Base-by-base conservation (phyloP, 805 yeast species). In the Maudiozyma serrabonitensis region DNA sequence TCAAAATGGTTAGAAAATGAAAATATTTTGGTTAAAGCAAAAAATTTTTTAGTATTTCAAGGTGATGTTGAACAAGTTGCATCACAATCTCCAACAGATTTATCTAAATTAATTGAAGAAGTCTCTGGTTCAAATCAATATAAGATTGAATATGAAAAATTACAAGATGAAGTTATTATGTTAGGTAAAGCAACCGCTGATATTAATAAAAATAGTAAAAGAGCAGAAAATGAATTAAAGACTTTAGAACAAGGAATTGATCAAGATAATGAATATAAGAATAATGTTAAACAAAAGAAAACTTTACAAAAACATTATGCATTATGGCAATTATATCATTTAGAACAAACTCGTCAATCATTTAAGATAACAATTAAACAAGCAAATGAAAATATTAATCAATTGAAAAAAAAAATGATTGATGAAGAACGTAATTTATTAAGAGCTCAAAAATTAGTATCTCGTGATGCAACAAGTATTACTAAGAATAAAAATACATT, bases 61-160 rank as follows among this genome's bases (percentile, higher is more conserved):
- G 98, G 99, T 52, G 98, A 91, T 62, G 95, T 93, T 46, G 98
- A 91, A 64, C 84, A 82, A 57, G 81, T 93, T 40, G 98, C 98
- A 0, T 76, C 95, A 0, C 95, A 90, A 63, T 80, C 91, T 0
- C 80, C 97, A 0, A 66, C 67, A 23, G 95, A 88, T 38, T 72
- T 93, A 52, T 79, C 95, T 1, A 74, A 70, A 42, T 66, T 90
- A 52, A 71, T 93, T 48, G 99, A 93, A 67, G 80, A 80, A 15
- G 80, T 93, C 26, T 84, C 95, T 52, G 96, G 96, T 0, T 86
- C 96, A 0, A 66, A 72, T 7, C 93, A 86, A 39, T 76, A 64
- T 55, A 76, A 78, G 43, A 71, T 69, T 28, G 87, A 87, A 50
- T 91, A 85, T 62, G 91, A 84, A 11, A 52, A 56, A 15, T 67